phyloP scores from a whole-genome alignment of 1,284 basidiomycete species.

The Microbotryum scabiosae region DNA sequence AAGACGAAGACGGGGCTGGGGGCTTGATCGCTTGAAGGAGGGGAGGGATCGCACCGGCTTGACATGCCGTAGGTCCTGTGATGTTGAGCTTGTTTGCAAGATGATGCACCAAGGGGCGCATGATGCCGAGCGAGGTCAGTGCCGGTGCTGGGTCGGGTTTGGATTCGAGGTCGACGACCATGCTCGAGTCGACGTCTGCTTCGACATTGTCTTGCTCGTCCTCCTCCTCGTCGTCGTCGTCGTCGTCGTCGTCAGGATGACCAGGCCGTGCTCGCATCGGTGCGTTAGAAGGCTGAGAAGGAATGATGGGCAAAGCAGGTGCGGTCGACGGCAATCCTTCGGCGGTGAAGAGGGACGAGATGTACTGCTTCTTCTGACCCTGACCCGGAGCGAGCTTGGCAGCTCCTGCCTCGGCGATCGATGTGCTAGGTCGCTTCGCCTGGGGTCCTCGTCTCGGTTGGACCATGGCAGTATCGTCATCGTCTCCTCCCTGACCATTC shows the following conservation, averaged over 20 bases:
- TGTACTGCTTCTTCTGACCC: conserved; percentile 53
- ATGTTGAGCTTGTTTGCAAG: conserved; percentile 71
- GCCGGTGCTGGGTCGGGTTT: conserved; percentile 43
- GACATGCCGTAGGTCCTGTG: conserved; percentile 80
- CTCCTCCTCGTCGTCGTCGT: conserved; percentile 40
- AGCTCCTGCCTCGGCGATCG: too few species aligned
- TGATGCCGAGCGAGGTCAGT: conserved; percentile 53
- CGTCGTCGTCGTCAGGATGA: conserved; percentile 37
- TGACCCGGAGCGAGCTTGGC: conserved; percentile 17
- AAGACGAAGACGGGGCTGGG: conserved; percentile 39
- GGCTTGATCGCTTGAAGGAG: conserved; percentile 46
- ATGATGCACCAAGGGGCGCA: conserved; percentile 72
- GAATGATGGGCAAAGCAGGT: conserved; percentile 7
- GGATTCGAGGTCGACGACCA: conserved; percentile 49
- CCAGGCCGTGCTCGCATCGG: conserved; percentile 36
- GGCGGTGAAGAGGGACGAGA: conserved; percentile 84
- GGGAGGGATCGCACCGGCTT: conserved; percentile 68
- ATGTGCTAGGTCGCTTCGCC: not conserved
- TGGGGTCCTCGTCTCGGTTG: not conserved
- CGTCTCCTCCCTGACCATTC: too few species aligned
- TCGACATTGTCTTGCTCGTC: not conserved
- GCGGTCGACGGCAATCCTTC: conserved; percentile 24
- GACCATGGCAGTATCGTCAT: too few species aligned
- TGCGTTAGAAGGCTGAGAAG: conserved; percentile 47
- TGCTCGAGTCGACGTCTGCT: conserved; percentile 54